Conservation (phyloP, 768 basidiomycete species). For the Mycena capillaripes region DNA sequence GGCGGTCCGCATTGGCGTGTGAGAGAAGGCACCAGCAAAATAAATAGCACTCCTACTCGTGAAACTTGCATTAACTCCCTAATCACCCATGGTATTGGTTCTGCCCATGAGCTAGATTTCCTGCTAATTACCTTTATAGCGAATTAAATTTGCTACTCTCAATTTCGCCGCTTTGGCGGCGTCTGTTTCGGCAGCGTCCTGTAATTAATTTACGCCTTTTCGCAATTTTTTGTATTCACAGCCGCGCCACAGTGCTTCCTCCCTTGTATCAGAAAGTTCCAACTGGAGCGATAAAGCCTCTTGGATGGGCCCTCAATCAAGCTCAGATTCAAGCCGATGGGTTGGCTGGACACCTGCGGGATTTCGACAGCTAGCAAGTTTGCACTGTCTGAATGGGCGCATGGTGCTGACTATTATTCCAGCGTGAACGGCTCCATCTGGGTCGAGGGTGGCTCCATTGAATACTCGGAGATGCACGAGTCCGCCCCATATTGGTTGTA, state of each 20-base stretch:
- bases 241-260: constrained; percentile 42
- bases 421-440: constrained; percentile 60
- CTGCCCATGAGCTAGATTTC: background rate
- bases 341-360: constrained; percentile 56
- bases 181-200: constrained; percentile 21
- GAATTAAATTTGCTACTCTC: constrained; percentile 10
- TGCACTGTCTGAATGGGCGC: background rate
- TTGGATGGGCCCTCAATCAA: constrained; percentile 56
- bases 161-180: constrained; percentile 1
- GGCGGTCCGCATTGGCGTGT: constrained; percentile 27
- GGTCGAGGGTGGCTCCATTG: constrained; percentile 56
- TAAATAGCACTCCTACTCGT: constrained; percentile 12
- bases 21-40: background rate
- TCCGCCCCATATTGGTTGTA: constrained; percentile 61
- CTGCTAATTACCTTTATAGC: background rate
- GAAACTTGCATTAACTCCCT: background rate
- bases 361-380: constrained; percentile 56
- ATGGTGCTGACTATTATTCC: background rate
- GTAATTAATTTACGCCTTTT: background rate
- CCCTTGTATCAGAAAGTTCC: constrained; percentile 50
- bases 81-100: constrained; percentile 3
- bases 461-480: constrained; percentile 62
- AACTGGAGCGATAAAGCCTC: constrained; percentile 53
- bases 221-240: background rate
- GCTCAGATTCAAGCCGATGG: constrained; percentile 58